Conservation (phyloP, 495 filamentous ascomycete genomes). For the Tuber umbilicatum region DNA sequence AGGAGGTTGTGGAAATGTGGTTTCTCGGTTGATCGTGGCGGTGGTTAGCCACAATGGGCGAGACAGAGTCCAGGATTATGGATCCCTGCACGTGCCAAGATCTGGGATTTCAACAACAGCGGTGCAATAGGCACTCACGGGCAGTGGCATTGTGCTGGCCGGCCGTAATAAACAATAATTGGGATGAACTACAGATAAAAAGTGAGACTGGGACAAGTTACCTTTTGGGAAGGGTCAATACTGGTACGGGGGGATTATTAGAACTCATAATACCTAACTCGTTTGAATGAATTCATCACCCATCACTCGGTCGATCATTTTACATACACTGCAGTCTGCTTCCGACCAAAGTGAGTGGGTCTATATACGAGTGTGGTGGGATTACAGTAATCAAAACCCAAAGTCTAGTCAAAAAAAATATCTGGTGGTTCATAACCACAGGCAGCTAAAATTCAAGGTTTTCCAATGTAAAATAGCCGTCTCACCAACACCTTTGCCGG, state of each 20-base stretch:
- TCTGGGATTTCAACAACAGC: neutral
- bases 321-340: fast-evolving
- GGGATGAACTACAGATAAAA: neutral
- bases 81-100: neutral
- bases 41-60: neutral
- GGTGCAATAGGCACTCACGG: too few relatives aligned
- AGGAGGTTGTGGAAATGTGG: slow-evolving; percentile 5
- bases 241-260: too few relatives aligned
- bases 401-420: too few relatives aligned
- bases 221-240: neutral
- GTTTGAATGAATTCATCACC: neutral
- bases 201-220: neutral
- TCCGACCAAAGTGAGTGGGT: too few relatives aligned
- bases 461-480: too few relatives aligned
- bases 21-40: neutral
- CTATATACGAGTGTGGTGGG: too few relatives aligned
- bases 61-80: neutral
- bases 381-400: too few relatives aligned
- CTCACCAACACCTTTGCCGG: too few relatives aligned
- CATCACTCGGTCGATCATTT: neutral
- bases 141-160: neutral
- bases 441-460: too few relatives aligned
- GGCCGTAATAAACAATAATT: neutral
- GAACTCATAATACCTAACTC: neutral
- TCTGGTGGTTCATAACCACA: too few relatives aligned